Percentiles rank a stretch among this genome's conserved stretches.
phyloP scores from a whole-genome alignment of 192 early-diverging fungal species.

The Gonapodya sp. region DNA sequence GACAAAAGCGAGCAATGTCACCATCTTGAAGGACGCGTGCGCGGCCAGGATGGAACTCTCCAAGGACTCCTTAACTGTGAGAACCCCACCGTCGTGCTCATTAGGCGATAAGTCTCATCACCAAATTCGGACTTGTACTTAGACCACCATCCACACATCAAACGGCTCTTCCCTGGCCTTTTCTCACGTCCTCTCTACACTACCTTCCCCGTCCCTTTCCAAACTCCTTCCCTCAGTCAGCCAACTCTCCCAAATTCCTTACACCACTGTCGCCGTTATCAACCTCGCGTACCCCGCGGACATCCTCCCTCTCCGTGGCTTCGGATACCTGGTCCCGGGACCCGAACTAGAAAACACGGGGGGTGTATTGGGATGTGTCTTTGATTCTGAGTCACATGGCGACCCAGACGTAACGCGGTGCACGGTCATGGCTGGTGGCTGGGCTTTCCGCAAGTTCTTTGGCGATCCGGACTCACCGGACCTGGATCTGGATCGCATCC shows the following conservation, averaged over 20 bases:
- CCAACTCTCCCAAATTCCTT: conserved; percentile 50
- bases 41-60: conserved; percentile 30
- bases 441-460: conserved; percentile 54
- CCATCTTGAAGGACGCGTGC: conserved; percentile 32
- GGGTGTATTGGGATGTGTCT: conserved; percentile 63
- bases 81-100: too few relatives aligned
- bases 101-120: neutral
- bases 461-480: conserved; percentile 21
- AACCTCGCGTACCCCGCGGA: conserved; percentile 56
- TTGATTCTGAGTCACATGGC: conserved; percentile 64
- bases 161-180: conserved; percentile 50
- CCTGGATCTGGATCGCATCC: conserved; percentile 21
- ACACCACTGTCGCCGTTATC: conserved; percentile 71
- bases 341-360: conserved; percentile 36
- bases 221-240: conserved; percentile 10
- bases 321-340: conserved; percentile 81
- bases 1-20: conserved; percentile 38
- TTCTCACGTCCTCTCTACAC: conserved; percentile 36
- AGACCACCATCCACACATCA: conserved; percentile 30
- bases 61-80: neutral
- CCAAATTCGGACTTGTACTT: neutral
- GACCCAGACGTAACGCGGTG: conserved; percentile 34
- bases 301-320: conserved; percentile 62
- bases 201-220: conserved; percentile 14
- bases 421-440: conserved; percentile 88